Percentiles rank a stretch among this genome's conserved stretches.
Evolutionary conservation across 805 yeast species (phyloP).

Genomic region (Ogataea nitratoaversa): DNA sequence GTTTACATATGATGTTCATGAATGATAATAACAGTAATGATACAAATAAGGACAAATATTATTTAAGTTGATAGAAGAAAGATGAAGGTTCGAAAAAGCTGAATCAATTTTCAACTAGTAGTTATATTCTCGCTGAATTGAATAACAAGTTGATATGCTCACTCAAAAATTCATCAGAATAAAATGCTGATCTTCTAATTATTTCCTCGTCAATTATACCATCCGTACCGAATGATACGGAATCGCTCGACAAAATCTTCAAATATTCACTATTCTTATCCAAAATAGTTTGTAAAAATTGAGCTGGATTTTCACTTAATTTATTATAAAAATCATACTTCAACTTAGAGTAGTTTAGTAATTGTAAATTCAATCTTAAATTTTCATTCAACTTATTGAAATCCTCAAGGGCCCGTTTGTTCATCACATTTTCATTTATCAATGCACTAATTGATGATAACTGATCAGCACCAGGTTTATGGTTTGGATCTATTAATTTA

Average conservation of each 20-base stretch:
- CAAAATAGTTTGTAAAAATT: conserved; percentile 67
- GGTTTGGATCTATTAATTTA: conserved; percentile 33
- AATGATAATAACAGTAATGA: no score
- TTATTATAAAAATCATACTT: conserved; percentile 77
- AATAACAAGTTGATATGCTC: conserved; percentile 77
- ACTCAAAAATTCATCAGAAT: conserved; percentile 69
- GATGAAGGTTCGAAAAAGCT: no score
- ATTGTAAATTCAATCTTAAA: conserved; percentile 44
- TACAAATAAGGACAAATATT: no score
- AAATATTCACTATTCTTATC: conserved; percentile 80
- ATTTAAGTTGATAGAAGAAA: no score
- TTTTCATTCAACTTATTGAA: conserved; percentile 31
- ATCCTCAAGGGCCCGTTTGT: conserved; percentile 39
- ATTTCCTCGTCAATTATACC: conserved; percentile 15
- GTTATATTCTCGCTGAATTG: conserved; percentile 48
- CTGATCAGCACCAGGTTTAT: conserved; percentile 33
- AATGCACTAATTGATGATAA: conserved; percentile 39
- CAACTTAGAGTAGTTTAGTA: conserved; percentile 51
- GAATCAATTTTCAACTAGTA: no score
- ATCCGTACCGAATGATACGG: conserved; percentile 31
- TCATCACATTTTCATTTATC: conserved; percentile 39
- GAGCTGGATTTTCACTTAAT: conserved; percentile 72
- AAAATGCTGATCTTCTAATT: conserved; percentile 75
- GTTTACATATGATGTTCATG: no score
- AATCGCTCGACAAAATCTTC: conserved; percentile 80